These are phyloP conservation scores for Maudiozyma pseudohumilis DNA, from an alignment of 805 yeast species.

Conservation along the genomic window DNA sequence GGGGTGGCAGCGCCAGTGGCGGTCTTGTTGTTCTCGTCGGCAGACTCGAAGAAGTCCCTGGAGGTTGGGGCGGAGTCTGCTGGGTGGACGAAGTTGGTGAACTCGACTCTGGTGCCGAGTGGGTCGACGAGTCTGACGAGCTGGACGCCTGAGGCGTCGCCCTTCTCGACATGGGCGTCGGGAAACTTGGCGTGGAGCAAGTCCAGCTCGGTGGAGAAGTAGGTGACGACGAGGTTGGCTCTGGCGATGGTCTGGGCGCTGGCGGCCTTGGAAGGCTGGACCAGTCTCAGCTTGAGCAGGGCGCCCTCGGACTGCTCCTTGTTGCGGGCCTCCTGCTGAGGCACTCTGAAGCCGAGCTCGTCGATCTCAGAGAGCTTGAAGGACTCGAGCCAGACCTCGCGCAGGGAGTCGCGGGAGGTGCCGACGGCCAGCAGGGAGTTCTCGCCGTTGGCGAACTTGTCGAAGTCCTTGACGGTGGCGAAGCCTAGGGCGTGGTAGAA, in stretches of 20 bases:
- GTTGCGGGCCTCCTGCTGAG: slow-evolving; percentile 35
- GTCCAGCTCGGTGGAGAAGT: slow-evolving; percentile 34
- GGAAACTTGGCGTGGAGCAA: slow-evolving; percentile 17
- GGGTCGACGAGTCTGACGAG: slow-evolving; percentile 42
- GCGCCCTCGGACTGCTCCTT: slow-evolving; percentile 37
- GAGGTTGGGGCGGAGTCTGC: slow-evolving; percentile 23
- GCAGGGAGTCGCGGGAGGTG: slow-evolving; percentile 53
- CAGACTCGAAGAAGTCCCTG: slow-evolving; percentile 16
- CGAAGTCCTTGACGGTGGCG: slow-evolving; percentile 46
- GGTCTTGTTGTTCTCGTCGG: slow-evolving; percentile 6
- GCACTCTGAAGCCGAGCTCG: slow-evolving; percentile 53
- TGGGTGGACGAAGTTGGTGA: slow-evolving; percentile 39
- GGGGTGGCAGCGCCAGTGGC: slow-evolving; percentile 12
- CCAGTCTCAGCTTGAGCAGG: slow-evolving; percentile 38
- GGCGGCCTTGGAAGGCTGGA: slow-evolving; percentile 23
- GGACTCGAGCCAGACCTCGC: slow-evolving; percentile 64
- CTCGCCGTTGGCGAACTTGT: slow-evolving; percentile 37
- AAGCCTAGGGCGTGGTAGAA: slow-evolving; percentile 59
- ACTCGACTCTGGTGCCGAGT: slow-evolving; percentile 50
- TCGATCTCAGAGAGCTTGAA: slow-evolving; percentile 51
- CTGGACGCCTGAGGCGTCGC: slow-evolving; percentile 9
- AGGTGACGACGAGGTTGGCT: slow-evolving; percentile 25
- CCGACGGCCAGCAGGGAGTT: slow-evolving; percentile 36
- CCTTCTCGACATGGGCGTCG: slow-evolving; percentile 15
- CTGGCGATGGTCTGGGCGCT: slow-evolving; percentile 1